Evolutionary conservation across 805 yeast genomes (phyloP), one percentile per base, ranked within the genome.

Genomic region (Metschnikowia hibisci): DNA sequence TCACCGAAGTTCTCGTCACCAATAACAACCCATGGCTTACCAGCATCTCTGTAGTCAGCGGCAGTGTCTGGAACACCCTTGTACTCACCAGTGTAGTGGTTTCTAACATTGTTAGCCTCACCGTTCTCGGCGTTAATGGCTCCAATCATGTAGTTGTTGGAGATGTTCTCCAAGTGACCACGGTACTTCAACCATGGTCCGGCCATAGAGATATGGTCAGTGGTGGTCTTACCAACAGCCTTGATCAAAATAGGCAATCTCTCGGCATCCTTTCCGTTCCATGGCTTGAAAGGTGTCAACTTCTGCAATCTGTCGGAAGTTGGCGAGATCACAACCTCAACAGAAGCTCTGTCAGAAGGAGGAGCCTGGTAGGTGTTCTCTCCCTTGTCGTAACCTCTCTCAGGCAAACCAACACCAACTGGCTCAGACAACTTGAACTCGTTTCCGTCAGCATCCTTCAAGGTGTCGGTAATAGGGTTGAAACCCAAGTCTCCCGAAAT

Each of bases 151-250:
- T 93, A 91, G 81, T 93, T 91, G 82, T 91, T 89, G 57, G 97
- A 89, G 66, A 91, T 93, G 84, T 91, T 91, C 78, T 89, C 91
- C 77, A 91, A 80, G 78, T 91, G 99, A 74, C 99, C 99, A 80
- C 97, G 87, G 91, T 91, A 91, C 78, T 91, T 91, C 81, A 91
- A 86, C 99, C 99, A 91, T 66, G 98, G 97, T 76, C 99, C 99
- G 66, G 99, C 99, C 95, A 88, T 90, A 63, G 98, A 91, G 63
- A 91, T 91, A 77, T 91, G 99, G 77, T 91, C 99, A 60, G 99
- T 91, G 62, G 99, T 91, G 69, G 97, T 90, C 81, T 91, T 91
- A 76, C 97, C 98, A 52, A 84, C 76, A 57, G 96, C 87, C 78
- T 93, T 91, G 74, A 91, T 87, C 74, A 91, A 82, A 61, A 91